Evolutionary conservation across 352 stramenopile genomes (phyloP), one percentile per base, ranked within the genome.

Genomic region (Phytophthora capsici): DNA sequence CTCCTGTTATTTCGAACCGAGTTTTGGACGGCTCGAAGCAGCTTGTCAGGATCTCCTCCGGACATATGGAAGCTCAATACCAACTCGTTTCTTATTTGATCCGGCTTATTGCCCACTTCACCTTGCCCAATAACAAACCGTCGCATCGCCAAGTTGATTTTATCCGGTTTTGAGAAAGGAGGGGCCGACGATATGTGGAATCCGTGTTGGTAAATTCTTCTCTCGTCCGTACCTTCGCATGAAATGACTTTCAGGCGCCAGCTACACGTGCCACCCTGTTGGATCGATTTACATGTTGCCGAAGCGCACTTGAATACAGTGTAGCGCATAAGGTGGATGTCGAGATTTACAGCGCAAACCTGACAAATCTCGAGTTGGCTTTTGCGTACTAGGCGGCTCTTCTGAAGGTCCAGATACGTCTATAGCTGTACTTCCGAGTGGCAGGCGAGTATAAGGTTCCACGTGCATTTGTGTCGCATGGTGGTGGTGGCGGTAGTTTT

Each of bases 251-350:
- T 55, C 2, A 55, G 47, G 1, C 26, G 16, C 28, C 47, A 55
- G 0, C 17, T 8, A 17, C 47, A 55, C 30, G 22, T 13, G 4
- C 43, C 12, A 9, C 20, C 2, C n/a, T n/a, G n/a, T n/a, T n/a
- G n/a, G n/a, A n/a, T n/a, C 1, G 47, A 2, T 12, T 34, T 25
- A 25, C 50, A 57, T 2, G 23, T 48, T 22, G n/a, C 5, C 2
- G 34, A 38, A 1, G 10, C 23, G 23, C 50, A 57, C 22, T 47
- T 38, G 37, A 48, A 40, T 7, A 57, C 4, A 25, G 13, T 47
- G 50, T 57, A 57, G 3, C 37, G 37, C 50, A 48, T 57, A 1
- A 8, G 16, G n/a, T 57, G 50, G n/a, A 40, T 48, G n/a, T 48
- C 50, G 4, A 57, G 3, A 23, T 57, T 57, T 2, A 28, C 13